These are phyloP conservation scores for Kwoniella botswanensis DNA, from an alignment of 768 basidiomycete genomes.

Conservation along the genomic window DNA sequence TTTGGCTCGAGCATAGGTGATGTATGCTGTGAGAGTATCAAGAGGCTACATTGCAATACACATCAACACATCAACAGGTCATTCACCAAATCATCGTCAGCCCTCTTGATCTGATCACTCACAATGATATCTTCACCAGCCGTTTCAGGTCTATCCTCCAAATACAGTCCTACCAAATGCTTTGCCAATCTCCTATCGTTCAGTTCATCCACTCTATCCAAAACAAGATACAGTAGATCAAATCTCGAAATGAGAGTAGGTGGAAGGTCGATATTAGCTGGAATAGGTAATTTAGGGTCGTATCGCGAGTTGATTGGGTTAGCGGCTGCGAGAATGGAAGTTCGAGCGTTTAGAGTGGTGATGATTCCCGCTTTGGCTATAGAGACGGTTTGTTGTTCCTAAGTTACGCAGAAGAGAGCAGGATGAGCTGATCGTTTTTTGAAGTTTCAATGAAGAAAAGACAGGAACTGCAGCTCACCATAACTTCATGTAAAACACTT, in stretches of 20 bases:
- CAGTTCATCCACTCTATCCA: constrained; percentile 90
- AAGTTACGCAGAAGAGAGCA: background rate
- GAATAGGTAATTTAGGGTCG: constrained; percentile 67
- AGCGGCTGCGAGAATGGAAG: constrained; percentile 95
- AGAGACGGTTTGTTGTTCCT: constrained; percentile 99
- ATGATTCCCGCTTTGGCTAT: constrained; percentile 99
- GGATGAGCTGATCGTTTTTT: background rate
- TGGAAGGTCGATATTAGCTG: constrained; percentile 94
- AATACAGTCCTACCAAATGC: constrained; percentile 88
- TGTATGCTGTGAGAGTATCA: constrained; percentile 88
- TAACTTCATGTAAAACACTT: constrained; percentile 63
- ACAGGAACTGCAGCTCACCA: constrained; percentile 47
- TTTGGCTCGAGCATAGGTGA: constrained; percentile 85
- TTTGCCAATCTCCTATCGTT: constrained; percentile 85
- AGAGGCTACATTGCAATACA: constrained; percentile 67
- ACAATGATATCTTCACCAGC: constrained; percentile 77
- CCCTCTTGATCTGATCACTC: constrained; percentile 42
- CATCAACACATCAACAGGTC: background rate
- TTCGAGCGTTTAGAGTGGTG: constrained; percentile 95
- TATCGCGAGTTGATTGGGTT: constrained; percentile 79
- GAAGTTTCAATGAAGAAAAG: background rate
- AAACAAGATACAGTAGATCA: constrained; percentile 91
- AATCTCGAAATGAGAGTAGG: constrained; percentile 98
- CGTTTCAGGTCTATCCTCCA: constrained; percentile 81
- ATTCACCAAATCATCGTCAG: no score